A percentile compares a stretch with the other conserved stretches of the same genome.
Conservation (phyloP, 1,139 yeast genomes). For the Lodderomyces oxycetoniae region DNA sequence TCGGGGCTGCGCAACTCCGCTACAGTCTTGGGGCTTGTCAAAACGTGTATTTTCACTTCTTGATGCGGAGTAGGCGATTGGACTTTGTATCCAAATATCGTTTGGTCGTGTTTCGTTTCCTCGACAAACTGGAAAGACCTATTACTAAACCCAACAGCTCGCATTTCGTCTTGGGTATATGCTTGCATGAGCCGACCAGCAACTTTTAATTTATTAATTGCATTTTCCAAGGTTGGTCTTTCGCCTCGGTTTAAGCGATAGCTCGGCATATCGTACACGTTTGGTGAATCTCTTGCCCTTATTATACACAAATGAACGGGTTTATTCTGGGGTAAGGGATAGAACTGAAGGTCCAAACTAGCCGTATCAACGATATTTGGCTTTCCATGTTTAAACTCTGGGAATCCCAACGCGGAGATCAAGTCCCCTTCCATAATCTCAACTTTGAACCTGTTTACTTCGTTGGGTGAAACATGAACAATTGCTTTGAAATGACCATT, state of each 20-base stretch:
- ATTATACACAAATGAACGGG: constrained; percentile 78
- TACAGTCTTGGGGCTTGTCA: constrained; percentile 61
- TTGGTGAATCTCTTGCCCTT: constrained; percentile 73
- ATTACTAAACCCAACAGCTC: constrained; percentile 71
- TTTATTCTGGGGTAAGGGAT: constrained; percentile 62
- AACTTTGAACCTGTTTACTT: constrained; percentile 39
- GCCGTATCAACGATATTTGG: constrained; percentile 25
- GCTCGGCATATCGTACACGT: constrained; percentile 67
- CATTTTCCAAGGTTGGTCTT: constrained; percentile 68
- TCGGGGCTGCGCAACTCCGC: constrained; percentile 73
- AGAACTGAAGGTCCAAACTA: constrained; percentile 39
- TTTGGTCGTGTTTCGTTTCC: constrained; percentile 38
- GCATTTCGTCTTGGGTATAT: constrained; percentile 88
- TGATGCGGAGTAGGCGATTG: constrained; percentile 42
- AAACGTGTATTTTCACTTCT: constrained; percentile 73
- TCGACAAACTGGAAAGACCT: constrained; percentile 78
- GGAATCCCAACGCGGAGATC: constrained; percentile 28
- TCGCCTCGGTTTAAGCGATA: constrained; percentile 51
- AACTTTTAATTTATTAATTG: constrained; percentile 69
- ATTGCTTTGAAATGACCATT: constrained; percentile 70
- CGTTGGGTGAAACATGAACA: constrained; percentile 65
- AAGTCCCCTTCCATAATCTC: constrained; percentile 23
- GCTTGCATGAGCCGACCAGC: constrained; percentile 93
- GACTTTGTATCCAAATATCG: constrained; percentile 34
- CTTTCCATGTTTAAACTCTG: constrained; percentile 17